Percentiles rank a stretch among this genome's conserved stretches.
These are phyloP conservation scores for Adansonia rubrostipa DNA, from an alignment of 441 rosid species.

Conservation along the genomic window DNA sequence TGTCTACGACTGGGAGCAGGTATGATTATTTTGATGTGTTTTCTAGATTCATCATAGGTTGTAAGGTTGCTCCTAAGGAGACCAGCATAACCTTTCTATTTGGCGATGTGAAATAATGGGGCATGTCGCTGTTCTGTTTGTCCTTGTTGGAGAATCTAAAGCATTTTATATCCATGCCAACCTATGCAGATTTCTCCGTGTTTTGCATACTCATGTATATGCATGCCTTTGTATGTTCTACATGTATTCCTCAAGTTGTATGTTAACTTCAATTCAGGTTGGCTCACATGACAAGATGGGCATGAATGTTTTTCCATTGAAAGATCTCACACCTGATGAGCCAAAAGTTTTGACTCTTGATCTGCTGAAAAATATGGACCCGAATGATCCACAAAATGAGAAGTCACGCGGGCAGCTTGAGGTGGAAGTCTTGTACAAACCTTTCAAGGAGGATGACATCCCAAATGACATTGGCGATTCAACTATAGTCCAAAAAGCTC, in stretches of 20 bases:
- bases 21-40: constrained; percentile 23
- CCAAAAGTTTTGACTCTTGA: constrained; percentile 55
- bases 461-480: constrained; percentile 44
- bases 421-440: constrained; percentile 55
- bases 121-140: background rate
- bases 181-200: background rate
- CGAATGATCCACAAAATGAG: constrained; percentile 56
- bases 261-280: constrained; percentile 38
- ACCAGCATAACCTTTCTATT: background rate
- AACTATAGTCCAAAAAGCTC: constrained; percentile 59
- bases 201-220: background rate
- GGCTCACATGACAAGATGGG: constrained; percentile 75
- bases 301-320: constrained; percentile 55
- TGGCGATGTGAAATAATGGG: background rate
- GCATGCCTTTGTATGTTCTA: background rate
- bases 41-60: background rate
- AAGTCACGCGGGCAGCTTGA: constrained; percentile 66
- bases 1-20: constrained; percentile 82
- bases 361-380: constrained; percentile 65
- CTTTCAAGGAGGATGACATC: constrained; percentile 54
- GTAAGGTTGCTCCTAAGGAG: background rate
- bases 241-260: constrained; percentile 21
- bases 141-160: background rate
- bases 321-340: constrained; percentile 63
- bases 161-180: too few species aligned